Evolutionary conservation across 306 rosid species (phyloP), one percentile per base, ranked within the genome.

Genomic region (Alnus rubra): DNA sequence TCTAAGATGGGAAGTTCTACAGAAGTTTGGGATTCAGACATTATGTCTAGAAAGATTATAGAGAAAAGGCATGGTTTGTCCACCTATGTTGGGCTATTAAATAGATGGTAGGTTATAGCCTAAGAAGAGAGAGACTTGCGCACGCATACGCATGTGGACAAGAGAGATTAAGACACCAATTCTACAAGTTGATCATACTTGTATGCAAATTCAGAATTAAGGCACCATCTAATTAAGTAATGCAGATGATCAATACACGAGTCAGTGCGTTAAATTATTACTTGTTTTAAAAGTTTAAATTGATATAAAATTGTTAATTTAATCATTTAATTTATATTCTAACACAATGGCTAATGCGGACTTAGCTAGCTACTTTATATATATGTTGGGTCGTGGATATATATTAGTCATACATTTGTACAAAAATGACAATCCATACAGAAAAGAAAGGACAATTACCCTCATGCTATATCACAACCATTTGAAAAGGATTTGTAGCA

Each of bases 1-100:
- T 95, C 99, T 54, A 93, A 44, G 63, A 82, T 86, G 79, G 97
- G 98, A 88, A 92, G 98, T 58, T 92, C 88, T 77, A 85, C 87
- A 79, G 59, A 84, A 73, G 84, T 68, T 81, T 81, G 77, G 18
- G 87, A 69, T 74, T 88, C 87, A 48, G 92, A 80, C 95, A 89
- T 92, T 35, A 62, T 85, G 77, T 31, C 80, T 71, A 83, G 78
- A 73, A 81, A 83, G 78, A 73, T 80, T 79, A 78, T 80, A 78
- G 67, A 74, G 80, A 82, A 87, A 88, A 87, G 87, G 80, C 73
- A 62, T 76, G 81, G 86, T 82, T 84, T 92, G 76, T 88, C 85
- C 82, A 79, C 78, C 84, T 80, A 88, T 80, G 86, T 70, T 82
- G 58, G 80, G 79, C 76, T 80, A 83, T 86, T 85, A 81, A 78